Percentiles rank a stretch among this genome's conserved stretches.
phyloP scores from a whole-genome alignment of 2,329 filamentous ascomycete genomes.

The Triangularia verruculosa region DNA sequence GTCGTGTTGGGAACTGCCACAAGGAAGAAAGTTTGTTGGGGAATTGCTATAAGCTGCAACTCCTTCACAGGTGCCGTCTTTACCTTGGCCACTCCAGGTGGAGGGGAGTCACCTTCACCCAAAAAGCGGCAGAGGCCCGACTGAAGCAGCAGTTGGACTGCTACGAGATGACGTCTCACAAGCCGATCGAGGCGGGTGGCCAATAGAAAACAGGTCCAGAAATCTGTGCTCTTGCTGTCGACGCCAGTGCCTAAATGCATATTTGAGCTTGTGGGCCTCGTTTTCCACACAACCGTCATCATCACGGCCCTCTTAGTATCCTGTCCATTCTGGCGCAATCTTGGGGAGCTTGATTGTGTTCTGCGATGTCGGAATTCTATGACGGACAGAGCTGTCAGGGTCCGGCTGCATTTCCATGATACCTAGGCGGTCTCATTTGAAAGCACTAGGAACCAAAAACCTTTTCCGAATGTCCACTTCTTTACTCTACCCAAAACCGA shows the following conservation, averaged over 20 bases:
- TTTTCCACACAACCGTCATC: neutral
- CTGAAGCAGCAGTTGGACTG: neutral
- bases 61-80: neutral
- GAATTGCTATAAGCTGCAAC: too few relatives aligned
- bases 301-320: neutral
- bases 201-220: neutral
- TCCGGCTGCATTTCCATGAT: neutral
- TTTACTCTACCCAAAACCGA: neutral
- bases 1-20: neutral
- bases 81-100: neutral
- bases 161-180: constrained; percentile 18
- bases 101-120: neutral
- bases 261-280: neutral
- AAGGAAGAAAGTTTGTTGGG: neutral
- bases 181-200: constrained; percentile 7
- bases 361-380: constrained; percentile 15
- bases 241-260: neutral
- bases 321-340: neutral
- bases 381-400: neutral
- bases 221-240: neutral
- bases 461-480: neutral
- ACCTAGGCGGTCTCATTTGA: neutral
- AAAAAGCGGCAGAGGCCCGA: neutral
- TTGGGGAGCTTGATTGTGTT: neutral
- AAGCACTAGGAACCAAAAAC: neutral